phyloP scores from a whole-genome alignment of 768 basidiomycete genomes.

The Mycena filopes region DNA sequence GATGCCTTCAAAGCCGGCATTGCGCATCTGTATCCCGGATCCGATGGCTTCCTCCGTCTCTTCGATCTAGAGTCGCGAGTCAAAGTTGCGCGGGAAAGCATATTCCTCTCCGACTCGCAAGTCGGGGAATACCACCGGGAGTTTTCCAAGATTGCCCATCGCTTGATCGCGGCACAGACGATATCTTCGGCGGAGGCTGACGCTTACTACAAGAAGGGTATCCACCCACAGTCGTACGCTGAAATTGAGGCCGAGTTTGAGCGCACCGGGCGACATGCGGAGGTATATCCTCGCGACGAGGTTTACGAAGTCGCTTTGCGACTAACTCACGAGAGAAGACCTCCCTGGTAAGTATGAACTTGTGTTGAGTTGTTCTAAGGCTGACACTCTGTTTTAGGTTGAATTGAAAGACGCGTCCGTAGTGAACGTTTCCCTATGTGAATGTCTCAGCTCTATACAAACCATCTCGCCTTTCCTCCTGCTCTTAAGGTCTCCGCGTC shows the following conservation, averaged over 20 bases:
- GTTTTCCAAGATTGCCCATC: conserved; percentile 6
- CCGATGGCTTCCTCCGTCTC: neutral
- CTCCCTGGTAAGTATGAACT: too few species aligned
- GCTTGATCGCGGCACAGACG: neutral
- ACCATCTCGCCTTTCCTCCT: too few species aligned
- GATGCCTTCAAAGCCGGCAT: neutral
- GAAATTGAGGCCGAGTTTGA: neutral
- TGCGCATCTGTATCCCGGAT: neutral
- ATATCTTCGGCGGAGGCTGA: neutral
- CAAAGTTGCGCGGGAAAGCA: neutral
- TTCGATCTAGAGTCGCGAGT: neutral
- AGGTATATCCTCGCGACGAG: neutral
- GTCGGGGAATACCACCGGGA: conserved; percentile 5
- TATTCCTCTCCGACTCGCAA: neutral
- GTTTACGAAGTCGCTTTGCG: neutral
- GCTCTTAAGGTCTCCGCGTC: too few species aligned
- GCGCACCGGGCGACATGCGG: neutral
- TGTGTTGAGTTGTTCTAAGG: too few species aligned
- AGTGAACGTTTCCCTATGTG: too few species aligned
- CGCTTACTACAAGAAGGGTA: neutral
- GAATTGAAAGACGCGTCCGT: too few species aligned
- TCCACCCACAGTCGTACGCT: neutral
- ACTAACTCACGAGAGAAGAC: neutral
- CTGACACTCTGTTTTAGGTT: too few species aligned
- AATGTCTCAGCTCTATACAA: too few species aligned